These are phyloP conservation scores for Megacollybia platyphylla DNA, from an alignment of 1,284 basidiomycete genomes.

Conservation along the genomic window DNA sequence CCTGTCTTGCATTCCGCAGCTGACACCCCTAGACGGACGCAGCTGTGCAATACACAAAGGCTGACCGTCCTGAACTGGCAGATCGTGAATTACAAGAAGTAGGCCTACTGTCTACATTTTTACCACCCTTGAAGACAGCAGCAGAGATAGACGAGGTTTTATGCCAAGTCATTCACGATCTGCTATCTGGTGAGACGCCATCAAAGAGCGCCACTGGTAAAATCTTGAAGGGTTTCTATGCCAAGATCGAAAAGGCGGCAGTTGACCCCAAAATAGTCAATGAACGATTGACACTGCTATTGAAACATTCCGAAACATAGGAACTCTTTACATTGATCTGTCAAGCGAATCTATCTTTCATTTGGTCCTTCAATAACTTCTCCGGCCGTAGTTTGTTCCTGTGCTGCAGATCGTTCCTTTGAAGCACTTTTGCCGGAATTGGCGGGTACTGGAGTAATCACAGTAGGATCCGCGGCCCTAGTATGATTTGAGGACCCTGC, in stretches of 20 bases:
- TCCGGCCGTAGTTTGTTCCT: background rate
- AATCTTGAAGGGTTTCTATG: constrained; percentile 52
- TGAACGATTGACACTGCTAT: constrained; percentile 28
- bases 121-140: constrained; percentile 46
- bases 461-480: background rate
- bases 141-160: constrained; percentile 41
- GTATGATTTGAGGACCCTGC: background rate
- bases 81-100: constrained; percentile 48
- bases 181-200: constrained; percentile 15
- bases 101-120: constrained; percentile 35
- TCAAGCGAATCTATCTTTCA: background rate
- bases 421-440: background rate
- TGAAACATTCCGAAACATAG: background rate
- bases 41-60: constrained; percentile 38
- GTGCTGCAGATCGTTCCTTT: background rate
- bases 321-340: no score
- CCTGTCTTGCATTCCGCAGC: background rate
- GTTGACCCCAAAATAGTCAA: constrained; percentile 49
- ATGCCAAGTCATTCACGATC: constrained; percentile 21
- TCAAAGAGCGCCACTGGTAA: constrained; percentile 28
- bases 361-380: background rate
- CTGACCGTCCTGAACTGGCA: constrained; percentile 52
- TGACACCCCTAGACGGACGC: constrained; percentile 37
- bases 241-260: constrained; percentile 39
- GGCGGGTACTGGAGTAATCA: background rate